Conservation (phyloP, 345 rosid genomes). For the Eucalyptus tenuipes region DNA sequence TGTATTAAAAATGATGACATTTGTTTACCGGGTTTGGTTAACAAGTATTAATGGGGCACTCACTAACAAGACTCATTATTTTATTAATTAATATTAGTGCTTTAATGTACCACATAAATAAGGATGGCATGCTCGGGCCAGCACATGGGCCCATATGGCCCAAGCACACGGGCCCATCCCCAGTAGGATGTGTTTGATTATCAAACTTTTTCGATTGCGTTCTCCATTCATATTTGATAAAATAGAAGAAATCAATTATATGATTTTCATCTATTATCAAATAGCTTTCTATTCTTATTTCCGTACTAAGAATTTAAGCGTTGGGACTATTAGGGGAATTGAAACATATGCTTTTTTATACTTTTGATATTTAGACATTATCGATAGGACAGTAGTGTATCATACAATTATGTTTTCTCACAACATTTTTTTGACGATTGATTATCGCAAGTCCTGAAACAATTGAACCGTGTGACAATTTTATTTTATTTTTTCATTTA, state of each 20-base stretch:
- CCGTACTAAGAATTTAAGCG: neutral
- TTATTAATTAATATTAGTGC: neutral
- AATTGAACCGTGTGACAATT: neutral
- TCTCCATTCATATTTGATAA: neutral
- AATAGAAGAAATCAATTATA: neutral
- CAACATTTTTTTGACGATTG: neutral
- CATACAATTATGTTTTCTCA: neutral
- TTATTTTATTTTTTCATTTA: too few species aligned
- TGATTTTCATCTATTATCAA: neutral
- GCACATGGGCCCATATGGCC: neutral
- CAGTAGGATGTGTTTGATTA: neutral
- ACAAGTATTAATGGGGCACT: neutral
- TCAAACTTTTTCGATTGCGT: neutral
- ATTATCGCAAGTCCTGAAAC: neutral
- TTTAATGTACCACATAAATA: neutral
- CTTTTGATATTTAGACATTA: neutral
- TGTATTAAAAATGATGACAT: neutral
- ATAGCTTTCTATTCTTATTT: neutral
- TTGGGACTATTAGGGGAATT: neutral
- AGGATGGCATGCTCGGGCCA: neutral
- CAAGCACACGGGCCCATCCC: neutral
- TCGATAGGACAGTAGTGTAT: neutral
- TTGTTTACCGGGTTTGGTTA: neutral
- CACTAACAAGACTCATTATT: neutral
- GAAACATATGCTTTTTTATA: neutral